These are phyloP conservation scores for Papilionanthe hybrid DNA, from an alignment of 116 monocot genomes.

Conservation along the genomic window DNA sequence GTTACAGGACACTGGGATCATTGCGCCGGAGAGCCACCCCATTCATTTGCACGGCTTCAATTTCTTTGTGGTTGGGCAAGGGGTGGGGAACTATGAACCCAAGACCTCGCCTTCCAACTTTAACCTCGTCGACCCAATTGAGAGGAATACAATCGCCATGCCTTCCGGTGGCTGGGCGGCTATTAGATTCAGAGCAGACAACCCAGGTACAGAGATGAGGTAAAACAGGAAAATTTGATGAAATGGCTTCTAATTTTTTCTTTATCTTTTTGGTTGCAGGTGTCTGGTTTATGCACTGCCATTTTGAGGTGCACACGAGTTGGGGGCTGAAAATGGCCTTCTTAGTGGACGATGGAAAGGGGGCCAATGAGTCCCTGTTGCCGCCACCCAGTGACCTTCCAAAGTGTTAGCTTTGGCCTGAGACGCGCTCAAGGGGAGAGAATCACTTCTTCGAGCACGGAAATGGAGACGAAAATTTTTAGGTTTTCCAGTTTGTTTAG, in stretches of 20 bases:
- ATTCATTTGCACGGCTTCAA: conserved; percentile 65
- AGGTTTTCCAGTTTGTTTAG: background rate
- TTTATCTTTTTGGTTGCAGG: conserved; percentile 16
- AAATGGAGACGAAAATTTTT: background rate
- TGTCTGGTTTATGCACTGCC: conserved; percentile 69
- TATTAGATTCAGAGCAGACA: conserved; percentile 59
- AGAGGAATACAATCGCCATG: conserved; percentile 56
- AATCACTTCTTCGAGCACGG: background rate
- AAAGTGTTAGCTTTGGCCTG: conserved; percentile 9
- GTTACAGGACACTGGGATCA: conserved; percentile 45
- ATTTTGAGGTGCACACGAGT: conserved; percentile 47
- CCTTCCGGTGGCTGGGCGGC: conserved; percentile 61
- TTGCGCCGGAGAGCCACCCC: conserved; percentile 50
- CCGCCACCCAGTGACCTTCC: conserved; percentile 25
- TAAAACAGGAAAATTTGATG: background rate
- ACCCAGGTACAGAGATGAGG: conserved; percentile 37
- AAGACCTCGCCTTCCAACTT: conserved; percentile 27
- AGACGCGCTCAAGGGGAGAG: background rate
- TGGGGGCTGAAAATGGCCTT: conserved; percentile 60
- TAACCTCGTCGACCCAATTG: conserved; percentile 56
- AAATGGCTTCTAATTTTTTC: background rate
- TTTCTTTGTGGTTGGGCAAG: conserved; percentile 53
- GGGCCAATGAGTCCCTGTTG: conserved; percentile 30
- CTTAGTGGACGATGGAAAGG: conserved; percentile 39
- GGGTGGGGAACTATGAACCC: conserved; percentile 45